Base-by-base conservation (phyloP, 805 yeast genomes). In the Ogataea glucozyma region DNA sequence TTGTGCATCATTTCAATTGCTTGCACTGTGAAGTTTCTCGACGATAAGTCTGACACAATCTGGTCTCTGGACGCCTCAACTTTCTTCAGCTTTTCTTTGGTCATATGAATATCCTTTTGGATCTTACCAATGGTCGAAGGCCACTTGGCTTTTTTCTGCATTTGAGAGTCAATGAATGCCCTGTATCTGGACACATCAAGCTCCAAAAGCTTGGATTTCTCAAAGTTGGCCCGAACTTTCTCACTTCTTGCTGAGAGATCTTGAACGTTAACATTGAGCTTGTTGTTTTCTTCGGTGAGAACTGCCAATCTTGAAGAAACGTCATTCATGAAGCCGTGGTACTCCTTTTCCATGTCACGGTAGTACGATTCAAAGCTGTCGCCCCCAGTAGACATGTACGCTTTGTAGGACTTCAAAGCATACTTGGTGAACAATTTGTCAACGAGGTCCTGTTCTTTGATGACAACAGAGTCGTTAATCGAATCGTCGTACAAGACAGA, bases 171-270 rank as follows among this genome's bases (percentile, higher is more conserved):
- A 40, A 85, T 79, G 57, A 84, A 87, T n/a, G 80, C 83, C 53
- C 77, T 74, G 55, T 87, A 85, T 61, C 85, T 84, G 32, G 69
- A 67, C 31, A 84, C 70, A 61, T 88, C 96, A 48, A 78, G 77
- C 49, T 83, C 85, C 42, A 88, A 66, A 1, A 88, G 85, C 47
- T 70, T 71, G 4, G 79, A 63, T 57, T 83, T 81, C 55, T 75
- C 77, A 43, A 74, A 73, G 18, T 83, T 76, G 17, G 73, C 66
- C 36, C 73, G 74, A 26, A 81, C 65, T 14, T 69, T 64, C 18
- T 73, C 71, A 37, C 73, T 66, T 48, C 78, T 76, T 4, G 64
- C 63, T 29, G 70, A 59, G 1, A 80, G 52, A 18, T 65, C 67
- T 20, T 72, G 64, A 39, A 71, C 71, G 37, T 72, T 66, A 1